These are phyloP conservation scores for Leptomonas pyrrhocoris DNA, from an alignment of 208 protist species.

Conservation along the genomic window DNA sequence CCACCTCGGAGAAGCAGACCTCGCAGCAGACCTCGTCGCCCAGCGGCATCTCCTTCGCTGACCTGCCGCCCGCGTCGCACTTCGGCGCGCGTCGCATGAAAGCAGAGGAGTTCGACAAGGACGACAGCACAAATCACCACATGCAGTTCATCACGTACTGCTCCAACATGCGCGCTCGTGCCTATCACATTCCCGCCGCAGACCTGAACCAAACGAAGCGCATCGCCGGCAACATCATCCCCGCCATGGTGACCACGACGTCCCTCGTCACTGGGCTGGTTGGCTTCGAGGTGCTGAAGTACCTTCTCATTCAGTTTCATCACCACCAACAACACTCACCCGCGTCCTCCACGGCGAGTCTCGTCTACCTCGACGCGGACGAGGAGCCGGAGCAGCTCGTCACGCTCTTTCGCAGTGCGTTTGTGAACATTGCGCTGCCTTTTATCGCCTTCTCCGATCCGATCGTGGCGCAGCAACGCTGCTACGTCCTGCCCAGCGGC, in stretches of 20 bases:
- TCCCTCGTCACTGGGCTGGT: constrained; percentile 98
- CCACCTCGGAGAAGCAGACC: constrained; percentile 80
- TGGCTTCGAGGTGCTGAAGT: constrained; percentile 97
- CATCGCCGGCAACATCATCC: constrained; percentile 99
- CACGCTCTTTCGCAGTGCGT: constrained; percentile 92
- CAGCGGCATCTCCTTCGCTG: constrained; percentile 44
- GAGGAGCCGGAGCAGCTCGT: constrained; percentile 61
- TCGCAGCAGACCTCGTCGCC: constrained; percentile 33
- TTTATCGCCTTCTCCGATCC: constrained; percentile 97
- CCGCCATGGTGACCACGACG: constrained; percentile 99
- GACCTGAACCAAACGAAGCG: constrained; percentile 83
- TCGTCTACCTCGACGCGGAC: constrained; percentile 28
- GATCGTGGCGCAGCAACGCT: constrained; percentile 53
- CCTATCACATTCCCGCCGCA: constrained; percentile 91
- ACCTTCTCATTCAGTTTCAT: constrained; percentile 74
- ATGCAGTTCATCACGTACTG: constrained; percentile 93
- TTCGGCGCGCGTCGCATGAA: constrained; percentile 58
- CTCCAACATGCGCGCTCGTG: constrained; percentile 93
- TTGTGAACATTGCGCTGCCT: constrained; percentile 98
- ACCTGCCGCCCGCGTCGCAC: constrained; percentile 46
- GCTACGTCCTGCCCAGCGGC: constrained; percentile 60
- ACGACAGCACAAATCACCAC: constrained; percentile 94
- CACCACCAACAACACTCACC: constrained; percentile 22
- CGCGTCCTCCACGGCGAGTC: neutral
- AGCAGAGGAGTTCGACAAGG: constrained; percentile 94